Conservation (phyloP, 257 asterid species). For the Solanum pimpinellifolium region DNA sequence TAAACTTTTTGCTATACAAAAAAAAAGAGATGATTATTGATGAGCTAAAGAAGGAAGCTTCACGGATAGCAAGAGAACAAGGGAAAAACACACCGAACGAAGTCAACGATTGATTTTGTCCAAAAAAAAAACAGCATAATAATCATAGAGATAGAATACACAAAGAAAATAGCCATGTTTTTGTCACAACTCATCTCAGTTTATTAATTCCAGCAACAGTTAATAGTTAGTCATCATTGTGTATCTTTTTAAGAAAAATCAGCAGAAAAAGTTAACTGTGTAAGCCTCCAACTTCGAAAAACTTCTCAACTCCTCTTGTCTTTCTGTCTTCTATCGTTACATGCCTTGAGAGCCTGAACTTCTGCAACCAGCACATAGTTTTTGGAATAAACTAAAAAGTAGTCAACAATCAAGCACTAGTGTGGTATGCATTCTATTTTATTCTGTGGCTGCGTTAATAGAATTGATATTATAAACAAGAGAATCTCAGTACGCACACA, state of each 20-base stretch:
- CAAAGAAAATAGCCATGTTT: background rate
- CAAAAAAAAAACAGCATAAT: background rate
- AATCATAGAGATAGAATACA: background rate
- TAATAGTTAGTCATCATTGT: background rate
- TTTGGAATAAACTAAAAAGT: background rate
- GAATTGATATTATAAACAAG: background rate
- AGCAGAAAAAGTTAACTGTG: background rate
- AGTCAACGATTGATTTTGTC: no score
- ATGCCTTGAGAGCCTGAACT: constrained; percentile 62
- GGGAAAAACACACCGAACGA: no score
- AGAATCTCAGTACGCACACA: background rate
- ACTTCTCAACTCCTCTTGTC: constrained; percentile 6
- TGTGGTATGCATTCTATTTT: background rate
- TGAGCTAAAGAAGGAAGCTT: background rate
- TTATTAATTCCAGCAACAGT: background rate
- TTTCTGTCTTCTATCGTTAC: constrained; percentile 44
- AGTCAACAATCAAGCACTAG: background rate
- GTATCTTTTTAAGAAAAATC: background rate
- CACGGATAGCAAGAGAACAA: no score
- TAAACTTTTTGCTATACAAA: no score
- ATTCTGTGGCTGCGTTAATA: background rate
- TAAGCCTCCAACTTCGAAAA: background rate
- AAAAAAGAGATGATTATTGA: background rate
- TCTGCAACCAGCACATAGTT: constrained; percentile 23
- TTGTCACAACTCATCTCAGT: background rate